A percentile compares a stretch with the other conserved stretches of the same genome.
These are phyloP conservation scores for Solanum virginianum DNA, from an alignment of 257 asterid genomes.

Conservation along the genomic window DNA sequence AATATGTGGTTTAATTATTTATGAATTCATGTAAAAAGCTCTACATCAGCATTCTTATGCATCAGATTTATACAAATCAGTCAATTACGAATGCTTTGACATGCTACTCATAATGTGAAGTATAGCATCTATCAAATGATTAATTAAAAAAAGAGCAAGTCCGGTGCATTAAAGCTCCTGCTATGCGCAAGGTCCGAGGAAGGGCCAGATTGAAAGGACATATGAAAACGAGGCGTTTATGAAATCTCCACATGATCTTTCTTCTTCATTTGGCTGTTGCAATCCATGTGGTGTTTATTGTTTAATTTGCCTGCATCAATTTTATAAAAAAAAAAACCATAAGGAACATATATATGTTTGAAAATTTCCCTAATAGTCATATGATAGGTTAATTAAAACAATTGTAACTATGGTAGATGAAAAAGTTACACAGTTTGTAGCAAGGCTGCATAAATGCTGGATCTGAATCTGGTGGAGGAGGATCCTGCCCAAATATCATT, in stretches of 20 bases:
- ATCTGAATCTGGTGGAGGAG: constrained; percentile 50
- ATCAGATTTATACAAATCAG: background rate
- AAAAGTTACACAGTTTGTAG: constrained; percentile 52
- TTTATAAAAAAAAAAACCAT: background rate
- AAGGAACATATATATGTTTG: background rate
- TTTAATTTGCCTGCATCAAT: constrained; percentile 48
- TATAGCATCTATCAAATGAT: background rate
- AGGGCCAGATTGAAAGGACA: background rate
- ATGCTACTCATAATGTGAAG: background rate
- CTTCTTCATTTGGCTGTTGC: constrained; percentile 12
- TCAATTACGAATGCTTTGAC: background rate
- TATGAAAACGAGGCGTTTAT: background rate
- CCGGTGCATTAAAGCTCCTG: too few relatives aligned
- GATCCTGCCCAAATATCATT: constrained; percentile 79
- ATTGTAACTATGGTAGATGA: background rate
- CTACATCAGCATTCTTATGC: background rate
- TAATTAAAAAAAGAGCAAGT: background rate
- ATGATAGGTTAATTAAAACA: too few relatives aligned
- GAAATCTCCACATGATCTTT: background rate
- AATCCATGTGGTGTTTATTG: constrained; percentile 29
- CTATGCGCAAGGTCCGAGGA: too few relatives aligned
- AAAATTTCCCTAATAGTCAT: background rate
- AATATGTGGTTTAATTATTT: background rate
- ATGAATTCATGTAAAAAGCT: background rate
- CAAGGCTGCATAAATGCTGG: constrained; percentile 77